Conservation (phyloP, 768 basidiomycete genomes). For the Termitomyces sp. region DNA sequence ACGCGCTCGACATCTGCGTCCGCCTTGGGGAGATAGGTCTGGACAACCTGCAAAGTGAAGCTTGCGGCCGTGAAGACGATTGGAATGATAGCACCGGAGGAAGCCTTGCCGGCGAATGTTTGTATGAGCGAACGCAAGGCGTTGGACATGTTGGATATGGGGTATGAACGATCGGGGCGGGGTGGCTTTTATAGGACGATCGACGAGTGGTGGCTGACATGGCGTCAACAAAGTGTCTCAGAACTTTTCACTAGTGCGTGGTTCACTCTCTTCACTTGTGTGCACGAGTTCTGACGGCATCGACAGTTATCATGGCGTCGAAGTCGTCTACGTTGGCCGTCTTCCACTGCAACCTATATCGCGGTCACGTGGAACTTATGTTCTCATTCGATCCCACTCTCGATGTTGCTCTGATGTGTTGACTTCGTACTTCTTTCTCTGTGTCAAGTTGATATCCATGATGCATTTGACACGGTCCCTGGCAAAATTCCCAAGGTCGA, state of each 20-base stretch:
- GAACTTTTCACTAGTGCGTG: background rate
- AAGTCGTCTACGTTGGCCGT: too few species aligned
- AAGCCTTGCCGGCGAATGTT: background rate
- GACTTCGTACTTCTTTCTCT: too few species aligned
- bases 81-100: background rate
- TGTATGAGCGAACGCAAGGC: background rate
- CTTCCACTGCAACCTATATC: background rate
- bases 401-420: too few species aligned
- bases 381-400: too few species aligned
- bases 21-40: background rate
- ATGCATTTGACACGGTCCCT: too few species aligned
- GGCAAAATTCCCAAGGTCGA: too few species aligned
- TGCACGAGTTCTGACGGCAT: too few species aligned
- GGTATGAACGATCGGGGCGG: background rate
- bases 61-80: background rate
- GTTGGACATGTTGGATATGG: background rate
- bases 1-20: background rate
- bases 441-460: too few species aligned
- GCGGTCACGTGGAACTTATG: background rate
- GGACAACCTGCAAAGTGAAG: background rate
- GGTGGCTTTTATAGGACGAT: background rate
- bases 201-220: background rate
- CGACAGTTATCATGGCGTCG: background rate
- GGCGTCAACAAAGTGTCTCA: background rate
- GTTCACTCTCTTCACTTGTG: background rate